Evolutionary conservation across 257 asterid species (phyloP), one percentile per base, ranked within the genome.

Genomic region (Forsythia suspensa): DNA sequence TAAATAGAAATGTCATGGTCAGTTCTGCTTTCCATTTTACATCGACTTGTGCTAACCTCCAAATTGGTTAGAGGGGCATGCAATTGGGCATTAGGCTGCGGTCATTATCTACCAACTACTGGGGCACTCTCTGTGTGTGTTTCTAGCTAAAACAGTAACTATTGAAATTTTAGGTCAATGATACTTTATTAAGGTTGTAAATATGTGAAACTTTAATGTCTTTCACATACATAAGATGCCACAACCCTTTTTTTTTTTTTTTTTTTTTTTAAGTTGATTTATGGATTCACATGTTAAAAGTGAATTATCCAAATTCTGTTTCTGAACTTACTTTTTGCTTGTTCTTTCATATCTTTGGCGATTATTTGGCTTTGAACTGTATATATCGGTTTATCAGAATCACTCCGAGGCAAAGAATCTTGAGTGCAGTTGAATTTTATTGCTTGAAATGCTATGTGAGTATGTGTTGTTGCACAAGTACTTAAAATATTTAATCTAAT

Each of bases 51-150:
- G 74, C 65, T 40, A 36, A 66, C 24, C 29, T 76, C 8, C 43
- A 43, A 10, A 63, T 80, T 70, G 42, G 72, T 55, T 80, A 65
- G n/a, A 37, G 65, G 29, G 5, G 38, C 24, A 18, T 55, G 20
- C 11, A 48, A 38, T 69, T 29, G n/a, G 61, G 70, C 44, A 55
- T 36, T 76, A 44, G 70, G 43, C 21, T 76, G 80, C 66, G 41
- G 61, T 61, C 69, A 20, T 18, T 59, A 55, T 39, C 16, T 12
- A 75, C 48, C 16, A 43, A 34, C 44, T 51, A 61, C 68, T 51
- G 44, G 36, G 67, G 57, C 51, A 20, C 55, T 18, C 55, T 46
- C 9, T 76, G 68, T 70, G 75, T 55, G 65, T 55, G 29, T n/a
- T n/a, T 18, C 8, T 13, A 29, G 52, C 36, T 43, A 73, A 41